These are phyloP conservation scores for Metroxylon sagu DNA, from an alignment of 176 grass and related monocot genomes.

Conservation along the genomic window DNA sequence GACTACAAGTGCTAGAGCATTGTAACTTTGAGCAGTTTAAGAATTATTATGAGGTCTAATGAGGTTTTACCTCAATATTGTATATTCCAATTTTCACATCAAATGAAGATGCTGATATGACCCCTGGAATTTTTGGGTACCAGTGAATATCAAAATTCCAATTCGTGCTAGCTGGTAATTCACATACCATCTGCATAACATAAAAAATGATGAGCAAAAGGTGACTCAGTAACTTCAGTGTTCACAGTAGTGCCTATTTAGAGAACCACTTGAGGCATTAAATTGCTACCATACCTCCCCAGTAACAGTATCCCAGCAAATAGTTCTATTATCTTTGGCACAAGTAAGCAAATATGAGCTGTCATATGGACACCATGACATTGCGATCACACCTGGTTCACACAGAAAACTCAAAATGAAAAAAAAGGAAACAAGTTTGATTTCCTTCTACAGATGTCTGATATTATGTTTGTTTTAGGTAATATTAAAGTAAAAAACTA, in stretches of 20 bases:
- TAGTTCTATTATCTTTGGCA: conserved; percentile 99
- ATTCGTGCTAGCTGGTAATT: conserved; percentile 81
- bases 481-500: too few relatives aligned
- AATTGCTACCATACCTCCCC: conserved; percentile 62
- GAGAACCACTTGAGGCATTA: conserved; percentile 1
- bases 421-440: conserved; percentile 15
- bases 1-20: too few relatives aligned
- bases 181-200: conserved; percentile 58
- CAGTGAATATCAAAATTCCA: conserved; percentile 95
- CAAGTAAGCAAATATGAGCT: conserved; percentile 96
- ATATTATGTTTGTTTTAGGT: too few relatives aligned
- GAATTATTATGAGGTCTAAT: neutral
- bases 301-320: conserved; percentile 96
- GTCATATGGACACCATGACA: conserved; percentile 99
- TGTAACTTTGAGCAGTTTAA: too few relatives aligned
- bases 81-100: conserved; percentile 91
- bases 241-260: neutral
- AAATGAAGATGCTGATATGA: conserved; percentile 90
- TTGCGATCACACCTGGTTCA: conserved; percentile 83
- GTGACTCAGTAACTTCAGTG: too few relatives aligned
- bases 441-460: too few relatives aligned
- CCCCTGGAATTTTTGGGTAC: conserved; percentile 87
- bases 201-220: neutral
- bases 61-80: conserved; percentile 69
- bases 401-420: conserved; percentile 9